Conservation (phyloP, 78 protist species). For the Speleostelium caveatum region DNA sequence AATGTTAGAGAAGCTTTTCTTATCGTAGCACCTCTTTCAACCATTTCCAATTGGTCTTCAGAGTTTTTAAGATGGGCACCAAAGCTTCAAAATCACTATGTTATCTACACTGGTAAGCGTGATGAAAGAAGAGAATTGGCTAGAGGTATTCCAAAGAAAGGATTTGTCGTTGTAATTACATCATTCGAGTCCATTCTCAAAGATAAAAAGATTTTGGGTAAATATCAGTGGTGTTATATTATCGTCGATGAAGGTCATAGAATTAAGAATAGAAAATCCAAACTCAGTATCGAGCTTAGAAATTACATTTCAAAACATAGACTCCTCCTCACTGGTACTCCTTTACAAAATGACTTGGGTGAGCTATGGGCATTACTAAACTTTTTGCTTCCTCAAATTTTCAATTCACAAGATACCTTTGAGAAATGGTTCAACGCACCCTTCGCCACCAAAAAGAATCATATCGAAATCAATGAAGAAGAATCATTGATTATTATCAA, state of each 20-base stretch:
- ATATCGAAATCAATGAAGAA: constrained; percentile 80
- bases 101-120: constrained; percentile 70
- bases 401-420: constrained; percentile 84
- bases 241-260: constrained; percentile 97
- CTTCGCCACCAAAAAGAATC: constrained; percentile 44
- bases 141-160: constrained; percentile 23
- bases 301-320: constrained; percentile 84
- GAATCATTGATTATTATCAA: constrained; percentile 87
- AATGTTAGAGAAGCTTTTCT: constrained; percentile 93
- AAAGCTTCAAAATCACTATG: constrained; percentile 19
- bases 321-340: constrained; percentile 97
- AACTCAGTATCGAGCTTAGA: constrained; percentile 39
- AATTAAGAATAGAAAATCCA: constrained; percentile 78
- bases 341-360: constrained; percentile 95
- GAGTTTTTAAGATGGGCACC: constrained; percentile 90
- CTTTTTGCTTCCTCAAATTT: constrained; percentile 92
- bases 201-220: constrained; percentile 54
- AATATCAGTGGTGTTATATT: constrained; percentile 80
- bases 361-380: constrained; percentile 97
- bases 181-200: constrained; percentile 83
- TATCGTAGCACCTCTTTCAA: constrained; percentile 97
- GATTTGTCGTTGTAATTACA: constrained; percentile 83
- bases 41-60: constrained; percentile 95
- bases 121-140: constrained; percentile 72
- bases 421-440: constrained; percentile 95